phyloP scores from a whole-genome alignment of 768 basidiomycete species.

The Suillus discolor region DNA sequence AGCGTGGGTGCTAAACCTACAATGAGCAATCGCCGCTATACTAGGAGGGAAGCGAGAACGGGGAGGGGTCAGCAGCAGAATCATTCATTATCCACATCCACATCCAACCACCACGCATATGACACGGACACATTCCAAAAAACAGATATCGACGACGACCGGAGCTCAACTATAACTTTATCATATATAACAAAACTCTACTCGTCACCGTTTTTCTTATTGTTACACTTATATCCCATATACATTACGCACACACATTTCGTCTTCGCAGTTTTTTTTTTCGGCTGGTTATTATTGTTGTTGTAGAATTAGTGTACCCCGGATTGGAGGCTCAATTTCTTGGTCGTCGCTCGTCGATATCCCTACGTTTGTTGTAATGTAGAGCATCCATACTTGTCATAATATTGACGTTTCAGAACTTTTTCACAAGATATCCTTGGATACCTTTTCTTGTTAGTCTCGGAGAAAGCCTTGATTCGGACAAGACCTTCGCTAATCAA shows the following conservation, averaged over 20 bases:
- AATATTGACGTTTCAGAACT: not conserved
- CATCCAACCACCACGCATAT: conserved; percentile 9
- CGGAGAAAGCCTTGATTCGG: not conserved
- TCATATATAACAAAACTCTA: conserved; percentile 4
- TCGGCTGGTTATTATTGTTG: not conserved
- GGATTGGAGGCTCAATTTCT: not conserved
- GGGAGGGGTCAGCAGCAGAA: not conserved
- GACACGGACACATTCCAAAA: conserved; percentile 20
- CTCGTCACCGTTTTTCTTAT: conserved; percentile 5
- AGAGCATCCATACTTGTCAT: conserved; percentile 5
- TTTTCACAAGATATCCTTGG: not conserved
- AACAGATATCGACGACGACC: conserved; percentile 15
- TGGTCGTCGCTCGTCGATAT: conserved; percentile 9
- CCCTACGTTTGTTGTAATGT: not conserved
- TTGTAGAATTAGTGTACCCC: conserved; percentile 10
- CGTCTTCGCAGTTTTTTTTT: conserved; percentile 1
- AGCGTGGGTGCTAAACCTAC: conserved; percentile 36
- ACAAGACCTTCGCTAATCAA: not conserved
- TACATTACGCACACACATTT: not conserved
- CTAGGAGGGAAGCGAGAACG: not conserved
- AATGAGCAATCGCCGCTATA: conserved; percentile 16
- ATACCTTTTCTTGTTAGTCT: not conserved
- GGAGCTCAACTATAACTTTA: conserved; percentile 13
- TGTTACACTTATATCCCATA: conserved; percentile 5
- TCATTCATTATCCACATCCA: conserved; percentile 32